Conservation (phyloP, 768 basidiomycete genomes). For the Krasilnikovozyma curviuscula region DNA sequence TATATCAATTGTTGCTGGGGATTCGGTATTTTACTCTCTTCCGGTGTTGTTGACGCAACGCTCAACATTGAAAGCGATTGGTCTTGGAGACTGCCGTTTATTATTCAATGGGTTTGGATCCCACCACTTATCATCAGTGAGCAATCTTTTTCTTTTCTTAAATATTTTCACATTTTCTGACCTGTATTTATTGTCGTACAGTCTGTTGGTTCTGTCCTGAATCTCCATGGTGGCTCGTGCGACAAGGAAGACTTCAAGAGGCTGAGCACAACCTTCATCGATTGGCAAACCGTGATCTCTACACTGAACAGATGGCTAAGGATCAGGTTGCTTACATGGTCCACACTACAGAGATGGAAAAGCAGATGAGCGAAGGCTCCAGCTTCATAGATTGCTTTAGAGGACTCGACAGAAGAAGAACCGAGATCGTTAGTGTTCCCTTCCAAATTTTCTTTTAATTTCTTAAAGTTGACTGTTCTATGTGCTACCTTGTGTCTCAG, state of each 20-base stretch:
- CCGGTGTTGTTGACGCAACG: constrained; percentile 18
- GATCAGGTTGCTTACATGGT: constrained; percentile 25
- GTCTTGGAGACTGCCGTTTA: constrained; percentile 17
- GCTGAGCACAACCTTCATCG: constrained; percentile 19
- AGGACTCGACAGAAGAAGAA: constrained; percentile 25
- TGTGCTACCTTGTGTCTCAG: no score
- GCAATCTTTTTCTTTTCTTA: no score
- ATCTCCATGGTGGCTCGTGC: constrained; percentile 25
- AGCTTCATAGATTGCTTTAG: constrained; percentile 29
- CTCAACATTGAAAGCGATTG: constrained; percentile 15
- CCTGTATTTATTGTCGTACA: no score
- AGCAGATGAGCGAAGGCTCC: constrained; percentile 21
- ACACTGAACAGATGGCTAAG: constrained; percentile 20
- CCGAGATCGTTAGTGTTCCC: constrained; percentile 31
- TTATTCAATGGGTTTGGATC: constrained; percentile 26
- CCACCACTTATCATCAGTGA: constrained; percentile 22
- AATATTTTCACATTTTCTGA: no score
- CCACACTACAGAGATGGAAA: constrained; percentile 28
- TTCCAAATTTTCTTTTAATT: no score
- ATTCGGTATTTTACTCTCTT: constrained; percentile 18
- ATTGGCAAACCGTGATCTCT: constrained; percentile 9
- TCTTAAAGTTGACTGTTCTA: no score
- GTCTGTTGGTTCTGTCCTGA: constrained; percentile 22
- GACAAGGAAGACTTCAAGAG: constrained; percentile 21
- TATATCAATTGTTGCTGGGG: constrained; percentile 28